Evolutionary conservation across 1,284 basidiomycete genomes (phyloP), one percentile per base, ranked within the genome.

Genomic region (Heterobasidion annosum): DNA sequence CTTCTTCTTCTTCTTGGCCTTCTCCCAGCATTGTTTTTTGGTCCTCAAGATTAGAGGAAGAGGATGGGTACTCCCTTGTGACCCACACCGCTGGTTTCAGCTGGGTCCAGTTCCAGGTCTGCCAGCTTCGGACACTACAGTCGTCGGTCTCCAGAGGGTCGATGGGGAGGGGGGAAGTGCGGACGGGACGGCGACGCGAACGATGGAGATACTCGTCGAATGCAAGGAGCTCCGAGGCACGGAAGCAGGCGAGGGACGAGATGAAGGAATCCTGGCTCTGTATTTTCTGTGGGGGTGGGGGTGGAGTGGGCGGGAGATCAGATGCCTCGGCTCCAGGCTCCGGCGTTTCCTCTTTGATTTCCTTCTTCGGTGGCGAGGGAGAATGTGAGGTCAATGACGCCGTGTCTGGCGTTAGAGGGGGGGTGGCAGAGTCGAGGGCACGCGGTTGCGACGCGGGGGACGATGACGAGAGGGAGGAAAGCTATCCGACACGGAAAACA

Each of bases 321-420:
- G 37, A n/a, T 12, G 12, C 37, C 37, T 40, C 37, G 12, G 37
- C 10, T 35, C 32, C 34, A n/a, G 19, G 33, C 3, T 19, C 18
- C n/a, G 58, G 35, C 13, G 55, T 55, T 48, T 55, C 52, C 40
- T 56, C 55, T 46, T 51, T 52, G 56, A 51, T 18, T 13, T 40
- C 45, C 48, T 10, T 47, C 37, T n/a, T 8, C 33, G 42, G 49
- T 50, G 45, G 43, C 2, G 53, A 40, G 48, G 42, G 52, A 34
- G 34, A 50, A 53, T 13, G 47, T 25, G 47, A 52, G 49, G 9
- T 52, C 50, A 8, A 16, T 62, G 56, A 58, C 67, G 58, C 73
- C 33, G 70, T 65, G 54, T 74, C 71, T 16, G 70, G 66, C 0
- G 71, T 73, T 44, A 71, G 61, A 42, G 73, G 63, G 3, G 67